Percentiles rank a stretch among this genome's conserved stretches.
phyloP scores from a whole-genome alignment of 139 green algal species.

The Limnomonas spitsbergensis region DNA sequence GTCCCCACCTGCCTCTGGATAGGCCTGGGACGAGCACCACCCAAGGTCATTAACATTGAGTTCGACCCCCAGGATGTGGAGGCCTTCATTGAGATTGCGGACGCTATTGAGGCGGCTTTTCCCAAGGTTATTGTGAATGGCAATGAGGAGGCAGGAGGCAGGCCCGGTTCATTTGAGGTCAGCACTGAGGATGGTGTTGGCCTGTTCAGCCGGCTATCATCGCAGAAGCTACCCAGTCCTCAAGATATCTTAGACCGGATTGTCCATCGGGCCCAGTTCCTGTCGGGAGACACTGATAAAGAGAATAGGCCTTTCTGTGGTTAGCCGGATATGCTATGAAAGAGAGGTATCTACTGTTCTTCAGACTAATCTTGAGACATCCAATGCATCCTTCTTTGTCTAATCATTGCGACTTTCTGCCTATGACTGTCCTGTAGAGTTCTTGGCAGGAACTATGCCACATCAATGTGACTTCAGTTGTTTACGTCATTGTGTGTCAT shows the following conservation, averaged over 20 bases:
- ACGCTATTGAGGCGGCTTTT: conserved; percentile 49
- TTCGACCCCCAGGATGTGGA: conserved; percentile 45
- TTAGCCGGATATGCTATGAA: no score
- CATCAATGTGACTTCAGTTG: no score
- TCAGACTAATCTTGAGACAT: no score
- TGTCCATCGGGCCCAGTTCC: not conserved
- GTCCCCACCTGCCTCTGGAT: no score
- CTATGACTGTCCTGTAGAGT: no score
- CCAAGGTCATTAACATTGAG: conserved; percentile 38
- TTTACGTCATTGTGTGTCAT: no score
- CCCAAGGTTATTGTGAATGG: conserved; percentile 44
- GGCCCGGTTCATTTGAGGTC: conserved; percentile 49
- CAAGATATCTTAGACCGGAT: not conserved
- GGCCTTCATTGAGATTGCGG: conserved; percentile 42
- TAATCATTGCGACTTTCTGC: no score
- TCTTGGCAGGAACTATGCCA: no score
- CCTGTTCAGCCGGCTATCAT: conserved; percentile 39
- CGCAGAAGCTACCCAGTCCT: not conserved
- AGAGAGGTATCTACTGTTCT: no score
- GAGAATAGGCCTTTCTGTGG: not conserved
- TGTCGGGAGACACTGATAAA: not conserved
- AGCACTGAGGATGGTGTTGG: conserved; percentile 20
- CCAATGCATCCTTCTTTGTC: no score
- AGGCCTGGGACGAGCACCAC: conserved; percentile 43
- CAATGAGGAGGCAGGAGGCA: conserved; percentile 36